Percentiles rank a stretch among this genome's conserved stretches.
These are phyloP conservation scores for Debaryomyces psychrophilus DNA, from an alignment of 1,139 yeast genomes.

Conservation along the genomic window DNA sequence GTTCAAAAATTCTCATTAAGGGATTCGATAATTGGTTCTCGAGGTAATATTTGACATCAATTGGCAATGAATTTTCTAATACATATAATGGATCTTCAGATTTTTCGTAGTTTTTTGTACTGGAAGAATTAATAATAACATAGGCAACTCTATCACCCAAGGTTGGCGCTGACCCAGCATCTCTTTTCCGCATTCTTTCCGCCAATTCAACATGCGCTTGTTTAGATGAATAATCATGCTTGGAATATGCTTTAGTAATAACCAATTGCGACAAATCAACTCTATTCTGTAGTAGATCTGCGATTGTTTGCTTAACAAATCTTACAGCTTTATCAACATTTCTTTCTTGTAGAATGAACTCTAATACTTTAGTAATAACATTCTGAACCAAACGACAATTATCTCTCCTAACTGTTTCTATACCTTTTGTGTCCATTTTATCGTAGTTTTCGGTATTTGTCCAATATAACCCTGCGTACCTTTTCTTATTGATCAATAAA, in stretches of 20 bases:
- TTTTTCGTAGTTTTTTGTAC: constrained; percentile 89
- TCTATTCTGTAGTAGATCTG: constrained; percentile 86
- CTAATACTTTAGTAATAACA: constrained; percentile 89
- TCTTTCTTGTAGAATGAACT: constrained; percentile 82
- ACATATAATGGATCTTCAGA: constrained; percentile 97
- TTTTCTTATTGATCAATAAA: constrained; percentile 86
- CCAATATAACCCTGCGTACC: constrained; percentile 98
- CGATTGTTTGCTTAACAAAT: constrained; percentile 84
- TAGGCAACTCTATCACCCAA: constrained; percentile 98
- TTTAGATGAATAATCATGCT: constrained; percentile 90
- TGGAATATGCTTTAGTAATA: constrained; percentile 88
- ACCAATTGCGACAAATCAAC: constrained; percentile 93
- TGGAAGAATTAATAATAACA: constrained; percentile 83
- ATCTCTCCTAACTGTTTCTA: constrained; percentile 97
- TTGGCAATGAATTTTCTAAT: constrained; percentile 86
- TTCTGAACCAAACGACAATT: constrained; percentile 93
- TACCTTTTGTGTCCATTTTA: constrained; percentile 98
- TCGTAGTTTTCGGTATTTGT: constrained; percentile 87
- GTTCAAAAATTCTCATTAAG: constrained; percentile 89
- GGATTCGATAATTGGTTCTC: constrained; percentile 95
- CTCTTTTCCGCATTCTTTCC: constrained; percentile 94
- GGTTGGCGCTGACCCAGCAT: constrained; percentile 95
- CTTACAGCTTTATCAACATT: constrained; percentile 87
- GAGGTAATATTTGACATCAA: constrained; percentile 91
- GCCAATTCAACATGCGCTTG: constrained; percentile 98